These are phyloP conservation scores for Lathyrus oleraceus DNA, from an alignment of 306 rosid genomes.

Conservation along the genomic window DNA sequence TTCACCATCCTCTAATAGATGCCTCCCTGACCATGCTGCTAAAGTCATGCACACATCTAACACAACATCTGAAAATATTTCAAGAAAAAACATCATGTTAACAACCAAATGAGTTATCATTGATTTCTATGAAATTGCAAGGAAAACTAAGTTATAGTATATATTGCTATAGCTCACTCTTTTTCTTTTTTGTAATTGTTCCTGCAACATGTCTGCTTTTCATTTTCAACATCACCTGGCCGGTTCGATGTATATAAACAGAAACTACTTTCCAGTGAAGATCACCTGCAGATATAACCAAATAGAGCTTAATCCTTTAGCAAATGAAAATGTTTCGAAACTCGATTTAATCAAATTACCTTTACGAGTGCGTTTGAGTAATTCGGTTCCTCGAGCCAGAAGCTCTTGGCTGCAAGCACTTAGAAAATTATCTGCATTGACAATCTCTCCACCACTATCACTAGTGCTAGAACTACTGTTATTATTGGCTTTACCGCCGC, in stretches of 20 bases:
- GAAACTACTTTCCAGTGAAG: slow-evolving; percentile 97
- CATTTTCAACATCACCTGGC: slow-evolving; percentile 94
- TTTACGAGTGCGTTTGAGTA: slow-evolving; percentile 91
- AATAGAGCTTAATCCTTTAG: slow-evolving; percentile 6
- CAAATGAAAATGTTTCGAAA: not conserved
- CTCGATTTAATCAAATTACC: slow-evolving; percentile 40
- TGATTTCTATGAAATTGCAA: not conserved
- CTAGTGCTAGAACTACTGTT: slow-evolving; percentile 48
- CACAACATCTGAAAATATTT: slow-evolving; percentile 66
- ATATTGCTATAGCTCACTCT: slow-evolving; percentile 52
- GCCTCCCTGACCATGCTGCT: slow-evolving; percentile 96
- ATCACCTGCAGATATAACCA: slow-evolving; percentile 63
- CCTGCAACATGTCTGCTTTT: slow-evolving; percentile 93
- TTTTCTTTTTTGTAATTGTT: slow-evolving; percentile 94
- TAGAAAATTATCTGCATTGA: slow-evolving; percentile 53
- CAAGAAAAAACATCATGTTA: slow-evolving; percentile 1
- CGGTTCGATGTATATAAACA: slow-evolving; percentile 84
- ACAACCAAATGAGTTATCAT: not conserved
- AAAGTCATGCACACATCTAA: slow-evolving; percentile 65
- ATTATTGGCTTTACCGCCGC: slow-evolving; percentile 64
- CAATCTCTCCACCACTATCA: slow-evolving; percentile 70
- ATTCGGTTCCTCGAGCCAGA: slow-evolving; percentile 84
- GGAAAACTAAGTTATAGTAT: not conserved
- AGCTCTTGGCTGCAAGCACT: slow-evolving; percentile 62
- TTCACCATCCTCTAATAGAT: slow-evolving; percentile 72